phyloP scores from a whole-genome alignment of 106 monocot species.

The Phalaenopsis aphrodite region DNA sequence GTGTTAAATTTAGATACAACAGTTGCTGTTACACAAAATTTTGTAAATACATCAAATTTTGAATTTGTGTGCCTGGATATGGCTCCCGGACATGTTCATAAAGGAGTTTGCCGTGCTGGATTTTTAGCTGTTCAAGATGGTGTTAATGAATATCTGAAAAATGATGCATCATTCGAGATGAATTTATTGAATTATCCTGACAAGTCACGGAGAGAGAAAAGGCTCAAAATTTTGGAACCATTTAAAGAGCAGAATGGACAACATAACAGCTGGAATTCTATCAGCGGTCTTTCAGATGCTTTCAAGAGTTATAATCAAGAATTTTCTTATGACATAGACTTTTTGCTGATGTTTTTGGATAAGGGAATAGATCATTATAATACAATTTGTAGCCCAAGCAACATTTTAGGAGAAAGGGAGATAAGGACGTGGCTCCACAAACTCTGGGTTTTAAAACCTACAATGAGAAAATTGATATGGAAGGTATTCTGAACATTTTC shows the following conservation, averaged over 20 bases:
- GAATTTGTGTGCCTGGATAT: constrained; percentile 83
- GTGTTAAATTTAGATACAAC: constrained; percentile 92
- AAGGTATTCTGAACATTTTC: constrained; percentile 36
- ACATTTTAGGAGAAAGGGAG: constrained; percentile 89
- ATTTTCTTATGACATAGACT: constrained; percentile 82
- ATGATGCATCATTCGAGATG: constrained; percentile 1
- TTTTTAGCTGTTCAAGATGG: constrained; percentile 58
- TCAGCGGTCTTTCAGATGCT: constrained; percentile 10
- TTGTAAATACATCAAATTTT: constrained; percentile 79
- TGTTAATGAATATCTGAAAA: constrained; percentile 13
- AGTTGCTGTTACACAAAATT: constrained; percentile 94
- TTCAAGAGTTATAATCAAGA: constrained; percentile 17
- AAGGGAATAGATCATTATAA: constrained; percentile 74
- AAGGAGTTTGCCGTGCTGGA: constrained; percentile 93
- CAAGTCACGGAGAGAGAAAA: constrained; percentile 49
- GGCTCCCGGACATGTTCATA: constrained; percentile 87
- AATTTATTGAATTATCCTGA: constrained; percentile 35
- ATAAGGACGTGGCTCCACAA: constrained; percentile 79
- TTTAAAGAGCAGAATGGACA: constrained; percentile 6
- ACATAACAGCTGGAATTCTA: constrained; percentile 13
- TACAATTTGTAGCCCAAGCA: constrained; percentile 75
- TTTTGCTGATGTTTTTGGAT: constrained; percentile 70
- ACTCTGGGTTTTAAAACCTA: constrained; percentile 78
- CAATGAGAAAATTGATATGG: constrained; percentile 69
- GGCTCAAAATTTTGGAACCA: constrained; percentile 24